These are phyloP conservation scores for Orbilia blumenaviensis DNA, from an alignment of 2,329 filamentous ascomycete species.

Conservation along the genomic window DNA sequence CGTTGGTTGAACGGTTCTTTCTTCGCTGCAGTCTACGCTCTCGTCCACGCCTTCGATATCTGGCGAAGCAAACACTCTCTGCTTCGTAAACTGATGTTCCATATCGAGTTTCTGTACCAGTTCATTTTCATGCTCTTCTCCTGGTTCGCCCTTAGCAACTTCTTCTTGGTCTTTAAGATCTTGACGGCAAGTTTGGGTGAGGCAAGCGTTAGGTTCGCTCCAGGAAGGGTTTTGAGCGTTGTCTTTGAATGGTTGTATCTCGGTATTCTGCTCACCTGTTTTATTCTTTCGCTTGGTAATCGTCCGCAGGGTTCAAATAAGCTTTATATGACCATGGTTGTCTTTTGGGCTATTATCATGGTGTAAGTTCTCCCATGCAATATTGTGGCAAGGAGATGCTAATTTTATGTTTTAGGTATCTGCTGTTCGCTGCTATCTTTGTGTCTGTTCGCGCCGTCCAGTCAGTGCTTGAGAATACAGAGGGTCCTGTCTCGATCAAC, in stretches of 20 bases:
- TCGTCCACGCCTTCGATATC: slow-evolving; percentile 95
- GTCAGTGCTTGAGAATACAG: slow-evolving; percentile 69
- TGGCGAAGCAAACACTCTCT: slow-evolving; percentile 91
- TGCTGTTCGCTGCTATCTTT: slow-evolving; percentile 93
- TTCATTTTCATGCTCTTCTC: slow-evolving; percentile 97
- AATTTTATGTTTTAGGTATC: slow-evolving; percentile 68
- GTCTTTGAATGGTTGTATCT: slow-evolving; percentile 97
- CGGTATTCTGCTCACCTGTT: slow-evolving; percentile 89
- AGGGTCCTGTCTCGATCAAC: slow-evolving; percentile 71
- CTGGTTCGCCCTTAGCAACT: slow-evolving; percentile 98
- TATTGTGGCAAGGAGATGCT: neutral
- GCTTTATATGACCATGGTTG: slow-evolving; percentile 96
- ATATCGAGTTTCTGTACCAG: slow-evolving; percentile 93
- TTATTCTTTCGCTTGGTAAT: slow-evolving; percentile 93
- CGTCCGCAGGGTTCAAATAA: slow-evolving; percentile 91
- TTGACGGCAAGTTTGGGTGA: slow-evolving; percentile 84
- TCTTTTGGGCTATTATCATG: slow-evolving; percentile 98
- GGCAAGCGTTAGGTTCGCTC: slow-evolving; percentile 74
- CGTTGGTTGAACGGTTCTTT: slow-evolving; percentile 98
- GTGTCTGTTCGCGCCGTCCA: slow-evolving; percentile 90
- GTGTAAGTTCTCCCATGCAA: slow-evolving; percentile 67
- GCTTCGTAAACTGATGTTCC: slow-evolving; percentile 85
- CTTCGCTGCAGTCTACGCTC: slow-evolving; percentile 94
- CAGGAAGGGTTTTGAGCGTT: slow-evolving; percentile 82
- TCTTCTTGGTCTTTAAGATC: slow-evolving; percentile 98